Evolutionary conservation across 495 filamentous ascomycete species (phyloP), one percentile per base, ranked within the genome.

Genomic region (Xylaria castorea): DNA sequence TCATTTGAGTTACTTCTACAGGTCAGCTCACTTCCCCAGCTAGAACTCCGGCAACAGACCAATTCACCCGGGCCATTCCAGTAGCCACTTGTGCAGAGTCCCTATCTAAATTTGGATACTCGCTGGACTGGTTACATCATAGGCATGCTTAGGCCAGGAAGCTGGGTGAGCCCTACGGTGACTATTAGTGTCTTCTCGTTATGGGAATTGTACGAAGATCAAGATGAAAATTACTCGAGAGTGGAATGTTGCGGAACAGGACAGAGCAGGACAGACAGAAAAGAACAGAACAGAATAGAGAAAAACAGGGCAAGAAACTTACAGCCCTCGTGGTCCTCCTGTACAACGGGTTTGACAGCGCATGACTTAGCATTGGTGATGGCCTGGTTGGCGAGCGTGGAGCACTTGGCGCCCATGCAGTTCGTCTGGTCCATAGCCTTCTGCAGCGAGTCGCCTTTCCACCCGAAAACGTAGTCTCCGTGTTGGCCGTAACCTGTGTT

Each of bases 381-480:
- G 44, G 66, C 71, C 80, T 85, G 83, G 57, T 76, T 82, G 44
- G 70, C 73, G n/a, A 85, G 80, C 66, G 57, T 77, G 2, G 74
- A 79, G 77, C 82, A 85, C 44, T 46, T 64, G 11, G 83, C 83
- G 57, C 83, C 83, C 71, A 83, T 80, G 81, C 81, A 85, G n/a
- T 78, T 78, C 0, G 78, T 70, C 5, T 82, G 82, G 72, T 86
- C 85, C 84, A 87, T 87, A 62, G 84, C 84, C 51, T 77, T 76
- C 76, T 87, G 85, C 8, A 87, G 83, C 6, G 80, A 62, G 66
- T 86, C 78, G 57, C 75, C 85, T 74, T 84, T 80, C 84, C 84
- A 86, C 34, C 85, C 85, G 71, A 87, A 87, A 8, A 87, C 83
- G 78, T 87, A 87, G 70, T 87, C 85, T 72, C 71, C 85, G 76